phyloP scores from a whole-genome alignment of 805 yeast genomes.

The Kazachstania kunashirensis region DNA sequence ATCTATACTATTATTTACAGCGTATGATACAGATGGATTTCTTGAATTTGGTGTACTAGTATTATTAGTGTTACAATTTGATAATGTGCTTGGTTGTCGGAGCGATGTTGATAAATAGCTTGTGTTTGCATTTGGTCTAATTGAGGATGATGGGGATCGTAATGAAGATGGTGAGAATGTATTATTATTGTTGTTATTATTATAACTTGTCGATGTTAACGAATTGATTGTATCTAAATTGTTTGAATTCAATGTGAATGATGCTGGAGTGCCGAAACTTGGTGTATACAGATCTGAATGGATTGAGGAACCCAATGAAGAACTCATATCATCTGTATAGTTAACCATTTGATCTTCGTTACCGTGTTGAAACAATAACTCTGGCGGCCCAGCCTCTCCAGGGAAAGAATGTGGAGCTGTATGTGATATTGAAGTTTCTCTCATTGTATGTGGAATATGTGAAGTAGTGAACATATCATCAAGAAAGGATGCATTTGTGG shows the following conservation, averaged over 20 bases:
- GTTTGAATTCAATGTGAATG: constrained; percentile 21
- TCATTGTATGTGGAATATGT: background rate
- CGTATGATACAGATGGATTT: constrained; percentile 20
- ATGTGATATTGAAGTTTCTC: too few species aligned
- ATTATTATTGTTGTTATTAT: background rate
- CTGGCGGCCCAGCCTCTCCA: constrained; percentile 8
- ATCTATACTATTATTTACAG: constrained; percentile 1
- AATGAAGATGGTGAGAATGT: constrained; percentile 8
- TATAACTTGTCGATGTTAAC: constrained; percentile 3
- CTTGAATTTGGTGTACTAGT: constrained; percentile 26
- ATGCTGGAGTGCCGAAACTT: constrained; percentile 16
- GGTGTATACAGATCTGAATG: constrained; percentile 20
- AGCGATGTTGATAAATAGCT: constrained; percentile 22
- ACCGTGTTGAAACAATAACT: constrained; percentile 13
- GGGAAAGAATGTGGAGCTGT: constrained; percentile 4
- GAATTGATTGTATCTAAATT: constrained; percentile 12
- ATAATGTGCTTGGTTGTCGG: constrained; percentile 16
- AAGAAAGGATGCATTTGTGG: constrained; percentile 12
- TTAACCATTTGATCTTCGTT: constrained; percentile 16
- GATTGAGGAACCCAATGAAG: constrained; percentile 26
- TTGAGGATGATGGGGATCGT: constrained; percentile 22
- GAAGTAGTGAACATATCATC: constrained; percentile 18
- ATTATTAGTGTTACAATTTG: background rate
- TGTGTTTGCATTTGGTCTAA: constrained; percentile 21
- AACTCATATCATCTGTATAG: constrained; percentile 22